phyloP scores from a whole-genome alignment of 1,284 basidiomycete genomes.

The Ustilago nuda region DNA sequence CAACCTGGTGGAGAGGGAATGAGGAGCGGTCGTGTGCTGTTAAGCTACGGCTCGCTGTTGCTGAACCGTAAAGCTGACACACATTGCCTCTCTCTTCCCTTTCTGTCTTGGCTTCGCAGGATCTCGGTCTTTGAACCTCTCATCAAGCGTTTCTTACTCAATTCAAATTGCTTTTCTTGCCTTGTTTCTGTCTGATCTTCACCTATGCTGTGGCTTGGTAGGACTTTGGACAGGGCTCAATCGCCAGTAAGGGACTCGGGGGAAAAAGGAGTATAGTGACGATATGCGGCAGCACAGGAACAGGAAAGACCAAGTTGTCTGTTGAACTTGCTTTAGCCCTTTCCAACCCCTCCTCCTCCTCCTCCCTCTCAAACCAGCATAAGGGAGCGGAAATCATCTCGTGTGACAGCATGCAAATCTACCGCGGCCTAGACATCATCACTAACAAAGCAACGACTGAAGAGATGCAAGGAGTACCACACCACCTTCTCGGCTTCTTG shows the following conservation, averaged over 20 bases:
- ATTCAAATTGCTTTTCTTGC: neutral
- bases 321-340: slow-evolving; percentile 82
- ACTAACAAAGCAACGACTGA: slow-evolving; percentile 89
- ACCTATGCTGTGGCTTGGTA: neutral
- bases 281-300: slow-evolving; percentile 94
- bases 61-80: slow-evolving; percentile 36
- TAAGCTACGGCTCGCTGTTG: neutral
- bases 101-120: slow-evolving; percentile 20
- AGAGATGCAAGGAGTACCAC: slow-evolving; percentile 84
- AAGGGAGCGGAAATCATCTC: slow-evolving; percentile 78
- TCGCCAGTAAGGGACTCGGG: neutral
- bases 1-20: neutral
- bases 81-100: slow-evolving; percentile 8
- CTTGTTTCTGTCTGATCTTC: neutral
- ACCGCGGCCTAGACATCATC: slow-evolving; percentile 90
- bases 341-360: neutral
- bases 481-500: slow-evolving; percentile 89
- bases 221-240: slow-evolving; percentile 17
- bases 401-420: slow-evolving; percentile 98
- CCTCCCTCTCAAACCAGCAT: slow-evolving; percentile 8
- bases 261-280: slow-evolving; percentile 72
- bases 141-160: slow-evolving; percentile 5
- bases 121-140: slow-evolving; percentile 38
- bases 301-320: slow-evolving; percentile 93
- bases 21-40: neutral